Conservation (phyloP, 208 protist species). For the Acanthamoeba healyi region DNA sequence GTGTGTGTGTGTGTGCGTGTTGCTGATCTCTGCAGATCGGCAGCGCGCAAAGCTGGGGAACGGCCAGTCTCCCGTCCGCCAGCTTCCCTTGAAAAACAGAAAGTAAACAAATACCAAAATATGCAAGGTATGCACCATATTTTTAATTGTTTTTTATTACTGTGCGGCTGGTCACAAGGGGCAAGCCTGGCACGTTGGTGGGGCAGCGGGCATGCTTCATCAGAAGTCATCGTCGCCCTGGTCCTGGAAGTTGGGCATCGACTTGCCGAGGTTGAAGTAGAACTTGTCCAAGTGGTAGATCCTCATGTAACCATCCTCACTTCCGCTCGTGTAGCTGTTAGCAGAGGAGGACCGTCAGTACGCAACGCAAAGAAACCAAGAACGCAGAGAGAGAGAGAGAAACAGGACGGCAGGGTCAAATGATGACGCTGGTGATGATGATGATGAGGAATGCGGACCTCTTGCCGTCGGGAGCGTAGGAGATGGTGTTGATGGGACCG, state of each 20-base stretch:
- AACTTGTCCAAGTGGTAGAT: conserved; percentile 96
- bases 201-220: too few species aligned
- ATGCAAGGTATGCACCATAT: too few species aligned
- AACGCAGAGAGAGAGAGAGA: too few species aligned
- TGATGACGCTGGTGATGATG: neutral
- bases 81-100: too few species aligned
- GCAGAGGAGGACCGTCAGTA: too few species aligned
- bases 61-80: too few species aligned
- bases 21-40: too few species aligned
- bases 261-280: conserved; percentile 89
- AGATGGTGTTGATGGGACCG: conserved; percentile 98
- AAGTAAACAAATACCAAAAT: too few species aligned
- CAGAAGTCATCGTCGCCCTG: neutral
- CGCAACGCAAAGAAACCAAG: too few species aligned
- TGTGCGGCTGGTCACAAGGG: neutral
- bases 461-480: conserved; percentile 96
- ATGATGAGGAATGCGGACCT: conserved; percentile 29
- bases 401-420: neutral
- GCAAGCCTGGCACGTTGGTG: neutral
- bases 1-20: too few species aligned
- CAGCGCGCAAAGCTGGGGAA: too few species aligned
- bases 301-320: conserved; percentile 97
- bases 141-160: neutral
- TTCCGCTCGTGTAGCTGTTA: conserved; percentile 93
- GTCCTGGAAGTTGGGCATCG: neutral